phyloP scores from a whole-genome alignment of 768 basidiomycete genomes.

The Kwoniella bestiolae region DNA sequence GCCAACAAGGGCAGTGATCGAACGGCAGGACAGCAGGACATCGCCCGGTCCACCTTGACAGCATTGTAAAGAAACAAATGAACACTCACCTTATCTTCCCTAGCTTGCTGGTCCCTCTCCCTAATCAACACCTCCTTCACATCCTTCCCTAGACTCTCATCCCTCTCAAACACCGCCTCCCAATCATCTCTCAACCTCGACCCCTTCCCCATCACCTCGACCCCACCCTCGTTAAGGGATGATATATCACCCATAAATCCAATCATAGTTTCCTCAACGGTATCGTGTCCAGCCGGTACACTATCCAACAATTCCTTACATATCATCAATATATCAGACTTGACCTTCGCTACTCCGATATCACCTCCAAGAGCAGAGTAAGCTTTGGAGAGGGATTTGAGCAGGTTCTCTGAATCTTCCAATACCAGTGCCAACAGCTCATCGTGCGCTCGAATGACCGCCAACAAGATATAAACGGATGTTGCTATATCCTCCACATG shows the following conservation, averaged over 20 bases:
- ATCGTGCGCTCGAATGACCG: constrained; percentile 38
- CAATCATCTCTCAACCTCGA: constrained; percentile 11
- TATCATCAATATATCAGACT: constrained; percentile 33
- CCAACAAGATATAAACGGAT: constrained; percentile 27
- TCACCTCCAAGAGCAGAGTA: constrained; percentile 19
- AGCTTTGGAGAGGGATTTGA: constrained; percentile 30
- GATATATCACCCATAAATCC: constrained; percentile 17
- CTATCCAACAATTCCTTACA: constrained; percentile 22
- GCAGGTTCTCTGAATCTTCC: constrained; percentile 34
- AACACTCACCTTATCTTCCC: constrained; percentile 31
- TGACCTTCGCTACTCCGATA: constrained; percentile 4
- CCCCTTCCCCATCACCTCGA: not conserved
- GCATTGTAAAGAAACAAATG: too few relatives aligned
- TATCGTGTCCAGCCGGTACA: constrained; percentile 11
- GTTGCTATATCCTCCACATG: constrained; percentile 2
- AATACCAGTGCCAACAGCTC: constrained; percentile 33
- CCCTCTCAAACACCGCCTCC: constrained; percentile 4
- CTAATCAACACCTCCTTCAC: constrained; percentile 21
- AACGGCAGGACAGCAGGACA: not conserved
- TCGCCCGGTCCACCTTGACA: too few relatives aligned
- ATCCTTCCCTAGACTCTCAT: constrained; percentile 15
- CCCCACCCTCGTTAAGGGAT: not conserved
- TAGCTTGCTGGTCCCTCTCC: constrained; percentile 23
- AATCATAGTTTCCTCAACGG: constrained; percentile 18
- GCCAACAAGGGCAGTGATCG: too few relatives aligned